A percentile compares a stretch with the other conserved stretches of the same genome.
phyloP scores from a whole-genome alignment of 108 stramenopile species.

The Craspedostauros australis region DNA sequence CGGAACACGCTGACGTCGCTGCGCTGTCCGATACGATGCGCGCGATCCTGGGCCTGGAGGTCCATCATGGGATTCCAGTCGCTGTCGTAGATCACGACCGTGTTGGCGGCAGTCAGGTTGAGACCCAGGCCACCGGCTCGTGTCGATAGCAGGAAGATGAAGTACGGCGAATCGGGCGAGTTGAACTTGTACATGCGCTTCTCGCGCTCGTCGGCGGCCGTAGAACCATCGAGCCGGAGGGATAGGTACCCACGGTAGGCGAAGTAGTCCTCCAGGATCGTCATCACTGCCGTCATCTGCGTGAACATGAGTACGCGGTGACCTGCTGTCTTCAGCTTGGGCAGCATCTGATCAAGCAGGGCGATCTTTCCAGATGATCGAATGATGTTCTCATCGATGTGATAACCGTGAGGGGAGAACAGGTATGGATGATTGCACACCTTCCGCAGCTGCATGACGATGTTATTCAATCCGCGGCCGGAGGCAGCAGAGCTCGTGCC shows the following conservation, averaged over 20 bases:
- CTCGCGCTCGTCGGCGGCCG: slow-evolving; percentile 90
- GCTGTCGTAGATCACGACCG: slow-evolving; percentile 94
- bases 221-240: slow-evolving; percentile 85
- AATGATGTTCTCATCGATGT: slow-evolving; percentile 73
- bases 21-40: slow-evolving; percentile 95
- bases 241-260: slow-evolving; percentile 59
- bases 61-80: slow-evolving; percentile 99
- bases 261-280: slow-evolving; percentile 93
- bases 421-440: slow-evolving; percentile 89
- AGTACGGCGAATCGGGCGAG: slow-evolving; percentile 73
- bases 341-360: slow-evolving; percentile 90
- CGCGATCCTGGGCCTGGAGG: slow-evolving; percentile 94
- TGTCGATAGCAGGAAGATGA: slow-evolving; percentile 92
- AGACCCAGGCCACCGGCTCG: slow-evolving; percentile 89
- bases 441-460: slow-evolving; percentile 91
- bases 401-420: slow-evolving; percentile 75
- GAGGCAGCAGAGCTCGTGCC: slow-evolving; percentile 7
- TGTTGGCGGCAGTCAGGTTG: slow-evolving; percentile 89
- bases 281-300: slow-evolving; percentile 94
- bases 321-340: slow-evolving; percentile 81
- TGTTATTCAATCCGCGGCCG: slow-evolving; percentile 77
- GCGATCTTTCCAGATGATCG: slow-evolving; percentile 87
- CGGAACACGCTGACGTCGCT: slow-evolving; percentile 89
- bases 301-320: slow-evolving; percentile 94
- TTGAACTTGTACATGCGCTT: slow-evolving; percentile 96